Evolutionary conservation across 2,329 filamentous ascomycete genomes (phyloP), one percentile per base, ranked within the genome.

Genomic region (Microdochium nivale): DNA sequence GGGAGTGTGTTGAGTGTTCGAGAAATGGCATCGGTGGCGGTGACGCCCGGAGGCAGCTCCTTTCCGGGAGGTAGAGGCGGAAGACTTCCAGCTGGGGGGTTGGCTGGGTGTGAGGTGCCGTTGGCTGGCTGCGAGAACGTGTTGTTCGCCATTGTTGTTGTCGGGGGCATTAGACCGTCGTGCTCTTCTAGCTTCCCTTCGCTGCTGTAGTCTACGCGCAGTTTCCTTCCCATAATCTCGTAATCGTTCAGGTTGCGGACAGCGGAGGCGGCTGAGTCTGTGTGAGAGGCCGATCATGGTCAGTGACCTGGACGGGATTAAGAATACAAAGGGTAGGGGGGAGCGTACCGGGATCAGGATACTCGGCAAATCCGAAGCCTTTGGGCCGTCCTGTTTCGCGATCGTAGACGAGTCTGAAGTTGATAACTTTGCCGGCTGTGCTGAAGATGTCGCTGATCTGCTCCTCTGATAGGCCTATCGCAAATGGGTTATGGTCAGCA

Each of bases 291-390:
- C 46, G 32, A 21, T 24, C 54, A 48, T 49, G 33, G 40, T 25
- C 46, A 40, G 33, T 50, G 54, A 16, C n/a, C n/a, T n/a, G n/a
- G n/a, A 47, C 35, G 33, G 24, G 55, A 16, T 58, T 53, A 46
- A 46, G 25, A 27, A 46, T n/a, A 33, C 32, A 11, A 8, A 47
- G 3, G 44, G 10, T 49, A 30, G 8, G 13, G 32, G 10, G 58
- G 14, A 35, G 53, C 68, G 33, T 78, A 80, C 95, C 92, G 54
- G 88, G 84, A 65, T 97, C 94, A 51, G 90, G 87, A 65, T 95
- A 99, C 67, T 97, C 92, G 63, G 91, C 88, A 62, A 97, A 99
- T 33, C 94, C 94, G 67, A 96, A 99, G 19, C 94, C 94, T 69
- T 96, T 97, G 1, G 94, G 91, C 52, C 90, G 84, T 43, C 92